phyloP scores from a whole-genome alignment of 768 basidiomycete species.

The Bullera alba region DNA sequence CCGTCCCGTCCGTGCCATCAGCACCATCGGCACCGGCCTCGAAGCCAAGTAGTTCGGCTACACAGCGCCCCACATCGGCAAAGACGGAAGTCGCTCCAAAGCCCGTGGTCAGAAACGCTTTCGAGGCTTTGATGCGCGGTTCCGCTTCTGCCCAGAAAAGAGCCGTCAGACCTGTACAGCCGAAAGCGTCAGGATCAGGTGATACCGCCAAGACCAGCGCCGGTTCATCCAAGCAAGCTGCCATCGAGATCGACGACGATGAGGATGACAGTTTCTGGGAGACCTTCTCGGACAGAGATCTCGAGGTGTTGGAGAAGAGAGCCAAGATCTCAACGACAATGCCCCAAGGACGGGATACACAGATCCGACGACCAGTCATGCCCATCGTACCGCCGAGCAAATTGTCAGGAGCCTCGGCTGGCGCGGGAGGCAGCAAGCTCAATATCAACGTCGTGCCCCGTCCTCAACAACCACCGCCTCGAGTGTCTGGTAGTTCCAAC shows the following conservation, averaged over 20 bases:
- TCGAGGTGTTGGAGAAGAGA: conserved; percentile 34
- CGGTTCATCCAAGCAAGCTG: not conserved
- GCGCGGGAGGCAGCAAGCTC: conserved; percentile 14
- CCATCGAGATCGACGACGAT: conserved; percentile 11
- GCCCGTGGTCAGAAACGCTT: conserved; percentile 33
- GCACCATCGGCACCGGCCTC: not conserved
- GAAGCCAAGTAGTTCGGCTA: not conserved
- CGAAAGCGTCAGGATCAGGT: not conserved
- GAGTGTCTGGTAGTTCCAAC: not conserved
- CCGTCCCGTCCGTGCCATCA: not conserved
- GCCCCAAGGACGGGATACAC: not conserved
- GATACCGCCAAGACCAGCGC: conserved; percentile 1
- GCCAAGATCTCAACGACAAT: conserved; percentile 15
- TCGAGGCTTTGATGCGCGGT: conserved; percentile 38
- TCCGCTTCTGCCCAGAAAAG: conserved; percentile 3
- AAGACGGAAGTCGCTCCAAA: not conserved
- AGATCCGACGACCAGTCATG: not conserved
- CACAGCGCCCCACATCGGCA: not conserved
- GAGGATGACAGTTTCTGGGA: conserved; percentile 37
- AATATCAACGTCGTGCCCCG: conserved; percentile 34
- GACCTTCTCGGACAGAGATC: conserved; percentile 21
- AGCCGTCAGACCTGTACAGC: not conserved
- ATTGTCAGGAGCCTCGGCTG: not conserved
- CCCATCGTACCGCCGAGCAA: not conserved
- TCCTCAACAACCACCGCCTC: conserved; percentile 12